Evolutionary conservation across 352 stramenopile species (phyloP).

Genomic region (Globisporangium nunn): DNA sequence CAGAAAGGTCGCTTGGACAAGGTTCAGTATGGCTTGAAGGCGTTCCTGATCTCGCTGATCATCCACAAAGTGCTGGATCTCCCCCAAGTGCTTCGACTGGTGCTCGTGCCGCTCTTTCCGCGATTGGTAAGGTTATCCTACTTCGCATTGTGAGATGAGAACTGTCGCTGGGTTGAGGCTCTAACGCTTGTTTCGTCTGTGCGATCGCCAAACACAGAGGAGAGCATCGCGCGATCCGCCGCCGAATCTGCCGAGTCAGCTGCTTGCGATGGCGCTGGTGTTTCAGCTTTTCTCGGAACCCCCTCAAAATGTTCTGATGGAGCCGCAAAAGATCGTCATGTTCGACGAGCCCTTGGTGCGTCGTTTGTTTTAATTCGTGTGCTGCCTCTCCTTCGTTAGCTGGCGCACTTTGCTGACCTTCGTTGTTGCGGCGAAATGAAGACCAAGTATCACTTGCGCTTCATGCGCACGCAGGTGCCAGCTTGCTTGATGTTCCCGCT

Average conservation of each 20-base stretch:
- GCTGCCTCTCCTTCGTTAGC: conserved; percentile 2
- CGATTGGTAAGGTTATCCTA: conserved; percentile 32
- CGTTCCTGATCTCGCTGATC: conserved; percentile 73
- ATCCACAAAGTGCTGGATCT: conserved; percentile 85
- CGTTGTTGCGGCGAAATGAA: conserved; percentile 15
- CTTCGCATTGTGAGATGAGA: too few relatives aligned
- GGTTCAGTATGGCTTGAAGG: conserved; percentile 82
- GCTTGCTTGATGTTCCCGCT: conserved; percentile 78
- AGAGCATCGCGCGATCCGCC: conserved; percentile 63
- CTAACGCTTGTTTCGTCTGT: not conserved
- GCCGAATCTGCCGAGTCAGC: conserved; percentile 69
- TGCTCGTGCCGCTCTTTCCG: conserved; percentile 76
- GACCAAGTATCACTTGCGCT: conserved; percentile 83
- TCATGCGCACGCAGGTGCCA: conserved; percentile 73
- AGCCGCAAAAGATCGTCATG: conserved; percentile 73
- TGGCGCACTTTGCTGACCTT: not conserved
- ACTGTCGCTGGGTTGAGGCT: not conserved
- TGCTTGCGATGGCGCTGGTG: conserved; percentile 78
- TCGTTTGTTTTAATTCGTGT: conserved; percentile 1
- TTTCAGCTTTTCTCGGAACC: conserved; percentile 83
- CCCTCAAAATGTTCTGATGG: conserved; percentile 70
- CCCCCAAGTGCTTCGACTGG: conserved; percentile 74
- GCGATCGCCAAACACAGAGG: conserved; percentile 16
- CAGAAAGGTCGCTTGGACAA: conserved; percentile 80
- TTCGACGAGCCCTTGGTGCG: conserved; percentile 85